phyloP scores from a whole-genome alignment of 257 asterid genomes.

The Scutellaria barbata region DNA sequence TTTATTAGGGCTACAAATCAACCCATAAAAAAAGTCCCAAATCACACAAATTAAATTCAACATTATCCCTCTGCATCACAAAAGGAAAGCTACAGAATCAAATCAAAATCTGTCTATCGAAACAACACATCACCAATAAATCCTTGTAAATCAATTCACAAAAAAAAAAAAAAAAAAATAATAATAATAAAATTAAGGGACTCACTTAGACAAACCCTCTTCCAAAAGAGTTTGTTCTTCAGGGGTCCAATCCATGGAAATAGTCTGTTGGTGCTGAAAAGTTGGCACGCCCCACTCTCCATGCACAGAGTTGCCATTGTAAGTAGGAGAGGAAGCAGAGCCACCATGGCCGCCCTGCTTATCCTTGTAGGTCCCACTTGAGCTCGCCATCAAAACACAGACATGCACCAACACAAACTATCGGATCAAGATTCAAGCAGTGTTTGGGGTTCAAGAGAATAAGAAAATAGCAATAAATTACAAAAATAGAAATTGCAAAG shows the following conservation, averaged over 20 bases:
- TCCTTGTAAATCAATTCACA: constrained; percentile 20
- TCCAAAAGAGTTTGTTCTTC: constrained; percentile 78
- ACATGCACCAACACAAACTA: constrained; percentile 36
- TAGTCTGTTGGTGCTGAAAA: constrained; percentile 71
- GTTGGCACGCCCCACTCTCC: constrained; percentile 74
- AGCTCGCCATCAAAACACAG: constrained; percentile 46
- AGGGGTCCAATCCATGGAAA: constrained; percentile 89
- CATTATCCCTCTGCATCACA: neutral
- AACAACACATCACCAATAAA: neutral
- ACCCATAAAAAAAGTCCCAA: constrained; percentile 9
- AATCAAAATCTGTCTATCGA: neutral
- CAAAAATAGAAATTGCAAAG: neutral
- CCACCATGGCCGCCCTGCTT: constrained; percentile 33
- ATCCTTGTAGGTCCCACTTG: constrained; percentile 49
- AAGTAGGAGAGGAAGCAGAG: constrained; percentile 42
- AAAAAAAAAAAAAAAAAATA: neutral
- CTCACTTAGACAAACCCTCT: constrained; percentile 70
- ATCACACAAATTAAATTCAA: neutral
- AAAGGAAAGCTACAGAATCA: neutral
- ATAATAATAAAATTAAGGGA: neutral
- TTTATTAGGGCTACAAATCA: constrained; percentile 13
- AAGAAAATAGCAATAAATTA: neutral
- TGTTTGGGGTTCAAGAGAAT: constrained; percentile 31
- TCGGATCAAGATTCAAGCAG: constrained; percentile 16
- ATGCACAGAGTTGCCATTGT: constrained; percentile 48